A percentile compares a stretch with the other conserved stretches of the same genome.
Evolutionary conservation across 805 yeast genomes (phyloP).

Genomic region (Ogataea zsoltii): DNA sequence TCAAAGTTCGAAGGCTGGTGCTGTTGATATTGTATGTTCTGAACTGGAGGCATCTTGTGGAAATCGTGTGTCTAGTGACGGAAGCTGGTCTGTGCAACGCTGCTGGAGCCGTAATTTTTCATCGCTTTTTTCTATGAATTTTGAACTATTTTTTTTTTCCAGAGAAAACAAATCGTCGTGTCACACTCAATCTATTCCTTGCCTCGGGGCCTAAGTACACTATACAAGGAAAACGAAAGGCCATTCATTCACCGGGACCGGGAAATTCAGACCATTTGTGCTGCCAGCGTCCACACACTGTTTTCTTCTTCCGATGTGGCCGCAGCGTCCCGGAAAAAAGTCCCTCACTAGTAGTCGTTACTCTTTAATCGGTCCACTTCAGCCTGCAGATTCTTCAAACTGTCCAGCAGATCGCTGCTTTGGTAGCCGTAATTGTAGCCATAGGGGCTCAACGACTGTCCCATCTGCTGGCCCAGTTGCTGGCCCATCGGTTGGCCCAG

Average conservation of each 20-base stretch:
- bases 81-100: too few relatives aligned
- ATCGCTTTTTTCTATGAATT: too few relatives aligned
- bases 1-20: conserved; percentile 87
- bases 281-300: too few relatives aligned
- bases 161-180: not conserved
- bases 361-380: conserved; percentile 61
- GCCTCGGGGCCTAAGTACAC: not conserved
- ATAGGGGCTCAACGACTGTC: not conserved
- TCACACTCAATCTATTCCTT: conserved; percentile 3
- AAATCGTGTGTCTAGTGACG: not conserved
- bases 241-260: too few relatives aligned
- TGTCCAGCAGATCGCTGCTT: conserved; percentile 56
- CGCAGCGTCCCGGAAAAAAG: too few relatives aligned
- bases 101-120: not conserved
- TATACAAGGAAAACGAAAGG: too few relatives aligned
- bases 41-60: conserved; percentile 60
- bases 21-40: conserved; percentile 56
- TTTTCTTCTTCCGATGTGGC: too few relatives aligned
- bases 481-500: not conserved
- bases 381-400: conserved; percentile 63
- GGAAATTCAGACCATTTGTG: too few relatives aligned
- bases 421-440: not conserved
- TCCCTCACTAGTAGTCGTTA: conserved; percentile 14
- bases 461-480: not conserved
- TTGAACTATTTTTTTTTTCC: not conserved